Evolutionary conservation across 208 protist genomes (phyloP), one percentile per base, ranked within the genome.

Genomic region (Trypanosoma cruzi): DNA sequence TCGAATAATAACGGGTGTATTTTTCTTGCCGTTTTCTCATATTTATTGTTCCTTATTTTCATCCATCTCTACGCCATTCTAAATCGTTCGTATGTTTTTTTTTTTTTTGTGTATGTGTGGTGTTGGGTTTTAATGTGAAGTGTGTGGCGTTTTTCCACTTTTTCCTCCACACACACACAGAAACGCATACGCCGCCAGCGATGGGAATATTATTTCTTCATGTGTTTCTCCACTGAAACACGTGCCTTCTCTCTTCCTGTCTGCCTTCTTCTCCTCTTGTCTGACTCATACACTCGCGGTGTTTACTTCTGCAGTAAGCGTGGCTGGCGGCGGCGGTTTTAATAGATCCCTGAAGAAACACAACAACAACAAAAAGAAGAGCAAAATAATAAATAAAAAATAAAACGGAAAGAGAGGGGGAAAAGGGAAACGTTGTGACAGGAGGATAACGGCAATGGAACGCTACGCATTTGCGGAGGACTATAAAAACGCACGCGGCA

Each of bases 401-500:
- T n/a, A n/a, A n/a, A n/a, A n/a, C n/a, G n/a, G n/a, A 54, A 54
- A 8, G 18, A 29, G 40, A 36, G 20, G 8, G 40, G 16, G 26
- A 34, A 34, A 57, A 57, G 26, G 7, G n/a, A n/a, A 11, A 6
- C 3, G n/a, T 20, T 7, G n/a, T 18, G 26, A 57, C 22, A 11
- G 53, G 11, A 31, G 5, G 16, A 31, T 57, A 31, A 29, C 16
- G 24, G 10, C 34, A 36, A 67, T 89, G 60, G 77, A 88, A 16
- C 67, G 92, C 70, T 89, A 90, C 80, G 82, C 75, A 36, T 97
- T 95, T 76, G 78, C 84, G 40, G 88, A 95, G 22, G 88, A 95
- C 75, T 97, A 97, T 77, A 73, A 71, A 24, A 96, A 96, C 68
- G 87, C 90, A 0, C 82, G 92, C 50, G 89, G 89, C 29, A 94